Evolutionary conservation across 345 rosid genomes (phyloP), one percentile per base, ranked within the genome.

Genomic region (Hevea brasiliensis): DNA sequence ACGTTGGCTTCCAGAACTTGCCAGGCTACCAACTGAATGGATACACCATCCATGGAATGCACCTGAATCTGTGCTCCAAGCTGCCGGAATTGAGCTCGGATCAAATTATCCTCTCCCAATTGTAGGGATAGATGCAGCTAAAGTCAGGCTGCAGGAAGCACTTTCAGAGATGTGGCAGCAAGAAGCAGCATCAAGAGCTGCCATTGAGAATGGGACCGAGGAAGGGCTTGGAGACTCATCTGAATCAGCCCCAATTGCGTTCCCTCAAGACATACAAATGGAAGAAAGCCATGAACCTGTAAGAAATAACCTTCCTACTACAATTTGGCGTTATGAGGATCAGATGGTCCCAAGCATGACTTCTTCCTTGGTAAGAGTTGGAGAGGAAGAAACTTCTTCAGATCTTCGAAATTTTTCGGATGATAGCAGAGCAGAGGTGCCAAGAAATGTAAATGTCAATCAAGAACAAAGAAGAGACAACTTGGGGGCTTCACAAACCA

Each of bases 41-140:
- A 92, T 95, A 71, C 99, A 95, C 83, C 99, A 95, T 75, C 99
- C 99, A 0, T 92, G 99, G 99, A 88, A 90, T 71, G 92, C 99
- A 55, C 98, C 99, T 71, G 96, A 90, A 68, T 84, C 88, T 15
- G 92, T 95, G 10, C 98, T 92, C 70, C 93, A 89, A 79, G 98
- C 99, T 71, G 99, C 98, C 67, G 99, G 99, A 70, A 88, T 95
- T 37, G 99, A 95, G 83, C 94, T 92, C 2, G 99, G 98, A 61
- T 95, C 98, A 68, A 95, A 92, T 81, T 95, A 95, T 72, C 99
- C 97, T 81, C 89, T 84, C 5, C 98, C 99, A 20, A 86, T 92
- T 48, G 90, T 95, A 24, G 85, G 87, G 35, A 77, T 95, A 65
- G 92, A 89, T 72, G 97, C 93, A 63, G 99, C 99, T 47, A 92